These are phyloP conservation scores for Cetradonia linearis DNA, from an alignment of 495 filamentous ascomycete species.

Conservation along the genomic window DNA sequence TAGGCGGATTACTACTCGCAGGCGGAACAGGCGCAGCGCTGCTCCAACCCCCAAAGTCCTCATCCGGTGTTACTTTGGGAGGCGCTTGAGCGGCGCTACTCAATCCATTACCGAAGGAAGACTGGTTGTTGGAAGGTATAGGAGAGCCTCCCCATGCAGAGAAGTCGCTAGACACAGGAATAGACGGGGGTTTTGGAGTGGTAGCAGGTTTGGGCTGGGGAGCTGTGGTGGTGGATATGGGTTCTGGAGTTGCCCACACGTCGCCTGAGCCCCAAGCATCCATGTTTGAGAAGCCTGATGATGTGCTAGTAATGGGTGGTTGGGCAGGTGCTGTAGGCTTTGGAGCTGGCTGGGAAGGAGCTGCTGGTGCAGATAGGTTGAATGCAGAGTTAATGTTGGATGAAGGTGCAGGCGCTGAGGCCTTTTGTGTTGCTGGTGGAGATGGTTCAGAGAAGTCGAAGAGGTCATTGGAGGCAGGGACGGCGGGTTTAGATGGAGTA, in stretches of 20 bases:
- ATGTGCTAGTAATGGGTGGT: constrained; percentile 30
- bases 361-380: constrained; percentile 56
- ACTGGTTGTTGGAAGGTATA: constrained; percentile 38
- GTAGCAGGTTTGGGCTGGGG: constrained; percentile 21
- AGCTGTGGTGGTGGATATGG: constrained; percentile 27
- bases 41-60: constrained; percentile 92
- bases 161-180: constrained; percentile 28
- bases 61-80: constrained; percentile 66
- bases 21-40: constrained; percentile 48
- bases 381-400: constrained; percentile 55
- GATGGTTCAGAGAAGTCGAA: constrained; percentile 67
- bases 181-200: constrained; percentile 20
- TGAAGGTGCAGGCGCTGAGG: constrained; percentile 34
- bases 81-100: constrained; percentile 36
- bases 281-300: constrained; percentile 32
- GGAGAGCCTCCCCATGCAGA: constrained; percentile 39
- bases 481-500: constrained; percentile 33
- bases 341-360: constrained; percentile 35
- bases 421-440: constrained; percentile 35
- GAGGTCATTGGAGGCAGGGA: constrained; percentile 52
- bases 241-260: constrained; percentile 43
- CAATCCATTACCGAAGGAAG: constrained; percentile 19
- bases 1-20: constrained; percentile 36
- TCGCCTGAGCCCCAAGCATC: constrained; percentile 42
- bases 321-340: constrained; percentile 36